These are phyloP conservation scores for Vigna trinervia DNA, from an alignment of 306 rosid genomes.

Conservation along the genomic window DNA sequence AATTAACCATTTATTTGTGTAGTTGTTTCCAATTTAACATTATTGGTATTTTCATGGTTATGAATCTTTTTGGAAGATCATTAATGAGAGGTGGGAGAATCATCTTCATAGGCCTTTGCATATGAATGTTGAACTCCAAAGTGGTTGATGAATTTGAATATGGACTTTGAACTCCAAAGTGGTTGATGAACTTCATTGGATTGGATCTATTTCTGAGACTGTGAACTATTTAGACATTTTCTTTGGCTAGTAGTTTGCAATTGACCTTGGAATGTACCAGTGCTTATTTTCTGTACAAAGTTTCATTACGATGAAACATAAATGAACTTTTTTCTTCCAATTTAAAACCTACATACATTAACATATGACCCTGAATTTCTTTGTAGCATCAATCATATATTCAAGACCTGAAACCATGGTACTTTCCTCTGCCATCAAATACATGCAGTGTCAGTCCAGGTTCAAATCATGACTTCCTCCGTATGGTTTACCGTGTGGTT, in stretches of 20 bases:
- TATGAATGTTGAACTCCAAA: slow-evolving; percentile 11
- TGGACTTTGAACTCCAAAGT: slow-evolving; percentile 16
- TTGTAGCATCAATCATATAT: slow-evolving; percentile 62
- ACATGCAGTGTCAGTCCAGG: slow-evolving; percentile 75
- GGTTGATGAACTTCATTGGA: slow-evolving; percentile 9
- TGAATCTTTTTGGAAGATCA: too few species aligned
- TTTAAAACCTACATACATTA: slow-evolving; percentile 11
- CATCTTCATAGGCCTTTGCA: too few species aligned
- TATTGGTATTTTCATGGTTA: too few species aligned
- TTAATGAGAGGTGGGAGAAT: too few species aligned
- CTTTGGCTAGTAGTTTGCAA: slow-evolving; percentile 27
- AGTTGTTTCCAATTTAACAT: too few species aligned
- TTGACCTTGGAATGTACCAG: slow-evolving; percentile 30
- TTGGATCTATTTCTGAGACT: slow-evolving; percentile 1
- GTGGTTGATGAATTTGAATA: slow-evolving; percentile 23
- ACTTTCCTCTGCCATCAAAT: slow-evolving; percentile 84
- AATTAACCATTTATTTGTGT: too few species aligned
- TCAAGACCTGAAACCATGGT: slow-evolving; percentile 77
- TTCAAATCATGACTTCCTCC: slow-evolving; percentile 90
- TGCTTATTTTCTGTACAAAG: slow-evolving; percentile 3
- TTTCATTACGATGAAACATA: background rate
- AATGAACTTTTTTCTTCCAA: background rate
- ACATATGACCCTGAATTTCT: slow-evolving; percentile 45
- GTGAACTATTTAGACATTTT: slow-evolving; percentile 21
- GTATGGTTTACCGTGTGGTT: slow-evolving; percentile 71